Evolutionary conservation across 73 alveolate genomes (phyloP).

Genomic region (Paramecium caudatum): DNA sequence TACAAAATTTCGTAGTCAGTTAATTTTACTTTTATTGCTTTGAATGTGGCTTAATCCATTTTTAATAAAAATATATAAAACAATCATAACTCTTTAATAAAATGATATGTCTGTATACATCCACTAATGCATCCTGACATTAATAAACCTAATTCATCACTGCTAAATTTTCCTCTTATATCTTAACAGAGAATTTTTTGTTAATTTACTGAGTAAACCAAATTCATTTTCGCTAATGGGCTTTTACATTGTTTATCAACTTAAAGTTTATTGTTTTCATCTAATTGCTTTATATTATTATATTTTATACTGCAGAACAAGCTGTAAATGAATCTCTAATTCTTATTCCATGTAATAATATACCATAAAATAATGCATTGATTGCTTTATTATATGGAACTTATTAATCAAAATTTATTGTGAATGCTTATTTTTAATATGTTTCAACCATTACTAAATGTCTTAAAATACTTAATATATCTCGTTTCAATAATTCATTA

Average conservation of each 20-base stretch:
- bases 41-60: conserved; percentile 30
- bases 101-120: conserved; percentile 6
- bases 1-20: conserved; percentile 28
- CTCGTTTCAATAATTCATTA: conserved; percentile 35
- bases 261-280: not conserved
- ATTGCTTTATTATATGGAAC: not conserved
- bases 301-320: not conserved
- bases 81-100: conserved; percentile 58
- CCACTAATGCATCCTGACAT: conserved; percentile 53
- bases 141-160: not conserved
- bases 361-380: conserved; percentile 42
- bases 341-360: conserved; percentile 36
- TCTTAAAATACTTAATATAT: not conserved
- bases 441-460: conserved; percentile 12
- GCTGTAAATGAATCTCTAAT: conserved; percentile 48
- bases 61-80: not conserved
- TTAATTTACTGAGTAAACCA: conserved; percentile 43
- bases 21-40: not conserved
- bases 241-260: not conserved
- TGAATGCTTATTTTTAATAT: conserved; percentile 50
- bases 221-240: not conserved
- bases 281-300: not conserved
- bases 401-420: conserved; percentile 14
- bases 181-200: conserved; percentile 15
- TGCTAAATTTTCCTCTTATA: not conserved